These are phyloP conservation scores for Petasospora fabianii DNA, from an alignment of 1,139 yeast genomes.

Conservation along the genomic window DNA sequence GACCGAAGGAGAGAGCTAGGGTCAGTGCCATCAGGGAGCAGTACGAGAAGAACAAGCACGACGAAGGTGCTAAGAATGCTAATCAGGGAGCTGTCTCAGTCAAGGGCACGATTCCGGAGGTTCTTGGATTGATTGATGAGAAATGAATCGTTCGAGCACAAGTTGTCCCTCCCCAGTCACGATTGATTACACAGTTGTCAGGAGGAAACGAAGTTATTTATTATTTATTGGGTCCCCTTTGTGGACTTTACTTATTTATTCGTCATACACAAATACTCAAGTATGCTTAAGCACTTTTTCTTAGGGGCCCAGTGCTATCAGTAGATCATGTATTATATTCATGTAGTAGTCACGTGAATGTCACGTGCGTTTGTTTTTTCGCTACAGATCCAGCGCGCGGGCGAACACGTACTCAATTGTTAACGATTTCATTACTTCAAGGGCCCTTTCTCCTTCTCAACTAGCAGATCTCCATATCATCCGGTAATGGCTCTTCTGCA, in stretches of 20 bases:
- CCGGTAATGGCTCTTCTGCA: slow-evolving; percentile 56
- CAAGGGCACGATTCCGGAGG: slow-evolving; percentile 27
- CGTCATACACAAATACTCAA: no score
- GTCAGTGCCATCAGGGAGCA: slow-evolving; percentile 25
- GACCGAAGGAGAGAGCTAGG: slow-evolving; percentile 37
- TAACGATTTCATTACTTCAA: no score
- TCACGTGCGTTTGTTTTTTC: no score
- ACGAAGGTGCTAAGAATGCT: slow-evolving; percentile 10
- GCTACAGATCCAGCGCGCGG: no score
- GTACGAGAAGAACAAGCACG: slow-evolving; percentile 24
- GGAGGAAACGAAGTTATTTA: no score
- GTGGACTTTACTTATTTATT: background rate
- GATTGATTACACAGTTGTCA: no score
- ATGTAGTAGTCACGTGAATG: no score
- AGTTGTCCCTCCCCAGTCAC: background rate
- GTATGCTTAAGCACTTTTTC: no score
- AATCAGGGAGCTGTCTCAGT: slow-evolving; percentile 16
- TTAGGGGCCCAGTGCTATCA: no score
- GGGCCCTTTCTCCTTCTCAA: no score
- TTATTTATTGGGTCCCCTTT: background rate
- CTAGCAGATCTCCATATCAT: no score
- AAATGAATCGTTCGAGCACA: background rate
- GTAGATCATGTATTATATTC: no score
- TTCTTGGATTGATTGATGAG: slow-evolving; percentile 28
- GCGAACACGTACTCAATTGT: background rate